Evolutionary conservation across 1,284 basidiomycete genomes (phyloP), one percentile per base, ranked within the genome.

Genomic region (Irpex sp.): DNA sequence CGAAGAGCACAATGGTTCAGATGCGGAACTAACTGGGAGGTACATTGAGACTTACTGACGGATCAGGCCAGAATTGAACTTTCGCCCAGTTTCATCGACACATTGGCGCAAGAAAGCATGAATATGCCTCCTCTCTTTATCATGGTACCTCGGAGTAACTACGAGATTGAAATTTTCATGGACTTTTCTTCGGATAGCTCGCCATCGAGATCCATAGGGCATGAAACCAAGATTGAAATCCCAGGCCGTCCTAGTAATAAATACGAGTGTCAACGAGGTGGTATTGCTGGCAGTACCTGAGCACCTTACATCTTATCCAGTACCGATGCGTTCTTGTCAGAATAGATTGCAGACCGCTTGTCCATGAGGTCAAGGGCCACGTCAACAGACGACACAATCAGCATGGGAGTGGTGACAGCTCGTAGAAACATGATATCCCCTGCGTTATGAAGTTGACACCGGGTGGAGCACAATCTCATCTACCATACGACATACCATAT

Each of bases 271-370:
- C 76, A 35, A 77, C 72, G 64, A 84, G 83, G 64, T 80, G 75
- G 5, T 74, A 70, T 63, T 83, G 77, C 62, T 83, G 83, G 71
- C 81, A 76, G 58, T 74, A 78, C 53, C 83, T 78, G 66, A 83
- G 80, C 39, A 74, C 74, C 60, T 74, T 79, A 83, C 83, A 84
- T 37, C 73, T 31, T 47, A 33, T n/a, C 35, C 15, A 26, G 13
- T 8, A 55, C 53, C 26, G 53, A 55, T 11, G 53, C 53, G 9
- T n/a, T 8, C 31, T 56, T 61, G 60, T 57, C 54, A 47, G 60
- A 57, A 37, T 61, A 61, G 31, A 49, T 56, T 2, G 43, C 43
- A 3, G 60, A 61, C 15, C 60, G 53, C 39, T 47, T 57, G 7
- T 57, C 39, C 13, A 61, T 54, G n/a, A 61, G 54, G 36, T 57